Conservation (phyloP, 2,329 filamentous ascomycete species). For the Fusarium dlaminii region DNA sequence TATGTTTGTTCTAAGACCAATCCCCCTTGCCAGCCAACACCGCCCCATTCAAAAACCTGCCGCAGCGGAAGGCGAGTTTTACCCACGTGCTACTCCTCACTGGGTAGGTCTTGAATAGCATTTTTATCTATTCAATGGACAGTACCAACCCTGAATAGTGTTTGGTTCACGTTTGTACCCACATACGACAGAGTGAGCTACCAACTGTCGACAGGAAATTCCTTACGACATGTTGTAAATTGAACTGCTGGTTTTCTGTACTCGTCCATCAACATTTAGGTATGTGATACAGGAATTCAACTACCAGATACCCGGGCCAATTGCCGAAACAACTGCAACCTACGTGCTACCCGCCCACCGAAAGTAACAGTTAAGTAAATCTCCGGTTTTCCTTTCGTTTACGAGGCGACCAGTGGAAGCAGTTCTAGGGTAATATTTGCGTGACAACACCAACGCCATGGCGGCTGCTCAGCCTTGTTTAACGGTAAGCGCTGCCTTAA, state of each 20-base stretch:
- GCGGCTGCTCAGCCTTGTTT: conserved; percentile 35
- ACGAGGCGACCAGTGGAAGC: neutral
- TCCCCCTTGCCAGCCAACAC: neutral
- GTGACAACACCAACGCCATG: conserved; percentile 25
- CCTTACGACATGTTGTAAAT: neutral
- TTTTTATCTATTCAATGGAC: neutral
- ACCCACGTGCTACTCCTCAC: neutral
- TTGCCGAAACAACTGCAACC: conserved; percentile 5
- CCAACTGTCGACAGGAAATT: neutral
- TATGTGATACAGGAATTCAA: neutral
- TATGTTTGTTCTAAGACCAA: neutral
- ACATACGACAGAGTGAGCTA: neutral
- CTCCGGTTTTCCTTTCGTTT: conserved; percentile 2
- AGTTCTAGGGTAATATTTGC: conserved; percentile 1
- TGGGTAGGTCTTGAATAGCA: neutral
- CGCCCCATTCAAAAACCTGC: neutral
- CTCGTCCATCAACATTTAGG: neutral
- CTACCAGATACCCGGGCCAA: neutral
- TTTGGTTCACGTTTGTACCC: neutral
- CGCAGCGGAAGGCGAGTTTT: neutral
- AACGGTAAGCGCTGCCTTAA: neutral
- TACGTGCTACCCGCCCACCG: conserved; percentile 1
- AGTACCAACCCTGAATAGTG: neutral
- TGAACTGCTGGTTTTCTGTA: neutral
- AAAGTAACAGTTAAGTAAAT: conserved; percentile 4